Evolutionary conservation across 2,329 filamentous ascomycete genomes (phyloP).

Genomic region (Thyridium curvatum): DNA sequence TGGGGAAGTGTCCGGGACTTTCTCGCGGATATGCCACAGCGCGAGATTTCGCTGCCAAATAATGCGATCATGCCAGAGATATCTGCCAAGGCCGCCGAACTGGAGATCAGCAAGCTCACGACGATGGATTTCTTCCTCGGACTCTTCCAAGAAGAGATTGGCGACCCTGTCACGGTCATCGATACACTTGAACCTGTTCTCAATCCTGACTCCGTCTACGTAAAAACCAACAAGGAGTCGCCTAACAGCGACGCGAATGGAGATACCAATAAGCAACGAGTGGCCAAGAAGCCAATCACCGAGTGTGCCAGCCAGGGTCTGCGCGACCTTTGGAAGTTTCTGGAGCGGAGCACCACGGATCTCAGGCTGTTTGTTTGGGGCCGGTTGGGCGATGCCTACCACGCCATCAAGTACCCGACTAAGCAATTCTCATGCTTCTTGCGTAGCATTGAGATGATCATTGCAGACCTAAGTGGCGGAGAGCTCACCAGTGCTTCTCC

Average conservation of each 20-base stretch:
- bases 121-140: constrained; percentile 95
- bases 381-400: constrained; percentile 83
- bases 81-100: constrained; percentile 75
- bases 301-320: constrained; percentile 52
- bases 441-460: constrained; percentile 77
- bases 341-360: constrained; percentile 74
- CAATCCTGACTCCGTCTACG: constrained; percentile 58
- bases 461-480: constrained; percentile 56
- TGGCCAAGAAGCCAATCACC: constrained; percentile 33
- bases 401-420: constrained; percentile 74
- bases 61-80: constrained; percentile 86
- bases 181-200: constrained; percentile 89
- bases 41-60: constrained; percentile 63
- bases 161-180: constrained; percentile 78
- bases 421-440: constrained; percentile 86
- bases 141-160: constrained; percentile 77
- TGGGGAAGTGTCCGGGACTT: constrained; percentile 53
- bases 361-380: constrained; percentile 85
- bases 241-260: neutral
- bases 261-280: constrained; percentile 10
- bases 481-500: constrained; percentile 52
- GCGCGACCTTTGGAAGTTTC: constrained; percentile 77
- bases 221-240: constrained; percentile 14
- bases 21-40: constrained; percentile 27
- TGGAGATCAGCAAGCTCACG: constrained; percentile 85